Evolutionary conservation across 441 rosid species (phyloP).

Genomic region (Mallotus repandus): DNA sequence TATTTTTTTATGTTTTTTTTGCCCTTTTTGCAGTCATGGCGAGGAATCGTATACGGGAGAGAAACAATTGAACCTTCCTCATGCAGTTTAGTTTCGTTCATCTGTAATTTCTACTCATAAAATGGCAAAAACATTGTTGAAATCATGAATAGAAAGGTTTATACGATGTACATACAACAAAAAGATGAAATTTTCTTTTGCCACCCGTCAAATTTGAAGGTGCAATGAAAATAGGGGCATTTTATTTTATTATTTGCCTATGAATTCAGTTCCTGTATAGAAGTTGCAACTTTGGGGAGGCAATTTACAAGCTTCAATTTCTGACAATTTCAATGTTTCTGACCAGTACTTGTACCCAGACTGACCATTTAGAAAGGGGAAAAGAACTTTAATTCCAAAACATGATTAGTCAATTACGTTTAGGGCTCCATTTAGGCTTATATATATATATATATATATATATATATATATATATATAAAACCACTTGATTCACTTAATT

Average conservation of each 20-base stretch:
- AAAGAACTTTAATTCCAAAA: too few relatives aligned
- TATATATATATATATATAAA: too few relatives aligned
- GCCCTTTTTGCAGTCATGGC: conserved; percentile 52
- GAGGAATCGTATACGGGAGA: conserved; percentile 53
- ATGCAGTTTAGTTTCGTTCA: conserved; percentile 39
- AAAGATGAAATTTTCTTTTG: neutral
- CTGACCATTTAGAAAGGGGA: too few relatives aligned
- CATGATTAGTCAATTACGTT: too few relatives aligned
- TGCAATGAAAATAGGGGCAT: conserved; percentile 7
- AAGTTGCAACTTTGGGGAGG: neutral
- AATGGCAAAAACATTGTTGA: neutral
- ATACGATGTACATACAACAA: conserved; percentile 23
- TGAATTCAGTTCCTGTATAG: neutral
- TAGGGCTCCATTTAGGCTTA: too few relatives aligned
- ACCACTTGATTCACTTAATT: too few relatives aligned
- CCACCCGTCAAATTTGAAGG: neutral
- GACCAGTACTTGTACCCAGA: too few relatives aligned
- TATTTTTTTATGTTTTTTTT: neutral
- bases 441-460: too few relatives aligned
- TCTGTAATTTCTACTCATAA: neutral
- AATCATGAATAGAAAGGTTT: neutral
- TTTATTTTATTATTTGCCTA: neutral
- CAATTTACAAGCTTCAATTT: neutral
- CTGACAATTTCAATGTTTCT: neutral
- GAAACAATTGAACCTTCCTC: conserved; percentile 60